Percentiles rank a stretch among this genome's conserved stretches.
These are phyloP conservation scores for Conticribra weissflogii DNA, from an alignment of 108 stramenopile genomes.

Conservation along the genomic window DNA sequence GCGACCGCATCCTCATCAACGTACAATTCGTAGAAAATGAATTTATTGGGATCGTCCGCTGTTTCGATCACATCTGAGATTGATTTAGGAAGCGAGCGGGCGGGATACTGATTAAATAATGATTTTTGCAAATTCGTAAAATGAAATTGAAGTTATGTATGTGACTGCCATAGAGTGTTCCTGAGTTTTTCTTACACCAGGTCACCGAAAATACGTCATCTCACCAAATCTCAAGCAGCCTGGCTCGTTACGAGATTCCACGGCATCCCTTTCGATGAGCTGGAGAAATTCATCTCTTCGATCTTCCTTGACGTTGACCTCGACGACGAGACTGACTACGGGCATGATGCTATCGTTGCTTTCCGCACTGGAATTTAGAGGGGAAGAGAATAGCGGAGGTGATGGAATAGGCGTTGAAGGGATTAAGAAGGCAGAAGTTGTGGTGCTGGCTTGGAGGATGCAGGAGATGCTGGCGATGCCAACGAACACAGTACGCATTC, in stretches of 20 bases:
- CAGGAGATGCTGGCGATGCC: too few relatives aligned
- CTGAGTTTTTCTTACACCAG: too few relatives aligned
- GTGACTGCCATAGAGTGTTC: too few relatives aligned
- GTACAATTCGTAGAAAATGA: conserved; percentile 16
- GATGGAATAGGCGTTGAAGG: background rate
- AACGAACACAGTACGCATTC: too few relatives aligned
- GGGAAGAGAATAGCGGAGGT: background rate
- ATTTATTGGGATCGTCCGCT: conserved; percentile 10
- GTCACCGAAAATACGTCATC: too few relatives aligned
- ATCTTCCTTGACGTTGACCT: conserved; percentile 13
- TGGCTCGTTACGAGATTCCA: conserved; percentile 6
- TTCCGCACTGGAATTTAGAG: background rate
- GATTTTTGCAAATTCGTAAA: too few relatives aligned
- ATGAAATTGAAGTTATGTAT: background rate
- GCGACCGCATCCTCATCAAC: conserved; percentile 7
- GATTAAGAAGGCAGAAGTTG: too few relatives aligned
- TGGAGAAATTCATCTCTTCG: conserved; percentile 8
- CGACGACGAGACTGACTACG: conserved; percentile 1
- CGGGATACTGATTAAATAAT: too few relatives aligned
- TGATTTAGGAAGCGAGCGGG: background rate
- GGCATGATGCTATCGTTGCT: conserved; percentile 4
- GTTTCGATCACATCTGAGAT: conserved; percentile 9
- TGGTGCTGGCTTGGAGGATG: too few relatives aligned
- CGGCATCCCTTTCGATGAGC: conserved; percentile 16
- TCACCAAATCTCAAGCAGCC: conserved; percentile 20